Evolutionary conservation across 495 filamentous ascomycete genomes (phyloP).

Genomic region (Viridothelium virens): DNA sequence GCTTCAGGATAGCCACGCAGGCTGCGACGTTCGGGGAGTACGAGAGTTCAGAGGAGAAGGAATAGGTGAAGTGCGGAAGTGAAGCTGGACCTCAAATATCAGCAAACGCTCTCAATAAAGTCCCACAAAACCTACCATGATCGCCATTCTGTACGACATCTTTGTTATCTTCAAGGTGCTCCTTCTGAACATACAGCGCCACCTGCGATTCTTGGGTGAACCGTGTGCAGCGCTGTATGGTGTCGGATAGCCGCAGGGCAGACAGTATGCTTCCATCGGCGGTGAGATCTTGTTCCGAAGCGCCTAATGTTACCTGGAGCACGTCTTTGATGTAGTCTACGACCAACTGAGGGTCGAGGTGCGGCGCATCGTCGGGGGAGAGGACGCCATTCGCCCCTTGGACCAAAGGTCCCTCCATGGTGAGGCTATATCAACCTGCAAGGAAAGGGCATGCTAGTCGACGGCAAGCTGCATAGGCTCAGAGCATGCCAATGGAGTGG

Average conservation of each 20-base stretch:
- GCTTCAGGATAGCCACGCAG: slow-evolving; percentile 83
- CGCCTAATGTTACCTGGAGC: slow-evolving; percentile 77
- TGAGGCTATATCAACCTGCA: slow-evolving; percentile 1
- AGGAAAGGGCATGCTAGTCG: not conserved
- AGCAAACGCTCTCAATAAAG: not conserved
- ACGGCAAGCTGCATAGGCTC: not conserved
- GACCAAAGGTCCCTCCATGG: slow-evolving; percentile 37
- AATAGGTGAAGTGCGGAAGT: slow-evolving; percentile 53
- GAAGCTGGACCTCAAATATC: not conserved
- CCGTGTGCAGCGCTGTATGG: slow-evolving; percentile 74
- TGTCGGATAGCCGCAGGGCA: slow-evolving; percentile 59
- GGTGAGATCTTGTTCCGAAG: slow-evolving; percentile 71
- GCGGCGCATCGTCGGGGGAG: slow-evolving; percentile 29
- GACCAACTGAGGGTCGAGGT: slow-evolving; percentile 53
- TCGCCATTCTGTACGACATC: slow-evolving; percentile 35
- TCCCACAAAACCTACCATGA: slow-evolving; percentile 31
- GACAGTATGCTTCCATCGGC: slow-evolving; percentile 74
- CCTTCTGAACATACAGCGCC: slow-evolving; percentile 84
- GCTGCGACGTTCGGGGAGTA: slow-evolving; percentile 69
- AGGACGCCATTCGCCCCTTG: slow-evolving; percentile 28
- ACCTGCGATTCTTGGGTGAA: slow-evolving; percentile 83
- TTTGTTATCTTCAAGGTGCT: slow-evolving; percentile 38
- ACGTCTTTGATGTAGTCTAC: slow-evolving; percentile 74
- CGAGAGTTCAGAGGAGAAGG: slow-evolving; percentile 70
- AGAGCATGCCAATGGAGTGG: not conserved